phyloP scores from a whole-genome alignment of 129 eudicot genomes.

The Kitagawia praeruptora region DNA sequence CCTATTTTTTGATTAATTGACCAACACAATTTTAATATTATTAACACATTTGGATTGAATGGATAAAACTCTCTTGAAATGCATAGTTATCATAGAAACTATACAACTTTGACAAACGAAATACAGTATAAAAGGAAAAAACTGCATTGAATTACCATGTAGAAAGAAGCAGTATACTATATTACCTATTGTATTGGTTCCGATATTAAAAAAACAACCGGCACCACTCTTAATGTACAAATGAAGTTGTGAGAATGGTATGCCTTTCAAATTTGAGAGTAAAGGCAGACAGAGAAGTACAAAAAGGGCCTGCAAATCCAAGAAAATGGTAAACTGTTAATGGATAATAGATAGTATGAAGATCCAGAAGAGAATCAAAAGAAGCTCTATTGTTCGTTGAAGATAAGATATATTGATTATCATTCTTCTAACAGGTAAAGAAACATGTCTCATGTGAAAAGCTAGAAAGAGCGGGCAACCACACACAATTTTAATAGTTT shows the following conservation, averaged over 20 bases:
- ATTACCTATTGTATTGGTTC: conserved; percentile 39
- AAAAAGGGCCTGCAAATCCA: conserved; percentile 65
- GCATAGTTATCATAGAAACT: background rate
- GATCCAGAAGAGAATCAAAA: background rate
- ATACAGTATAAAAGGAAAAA: background rate
- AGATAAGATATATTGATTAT: background rate
- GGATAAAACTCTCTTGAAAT: background rate
- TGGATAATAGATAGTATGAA: background rate
- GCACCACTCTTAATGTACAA: conserved; percentile 66
- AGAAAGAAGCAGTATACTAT: background rate
- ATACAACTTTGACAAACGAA: background rate
- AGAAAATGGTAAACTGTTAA: conserved; percentile 14
- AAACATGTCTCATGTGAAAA: background rate
- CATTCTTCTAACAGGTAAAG: background rate
- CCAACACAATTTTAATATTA: background rate
- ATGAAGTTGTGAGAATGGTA: conserved; percentile 77
- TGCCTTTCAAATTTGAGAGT: conserved; percentile 77
- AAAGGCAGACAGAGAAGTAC: conserved; percentile 79
- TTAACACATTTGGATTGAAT: background rate
- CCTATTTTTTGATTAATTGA: background rate
- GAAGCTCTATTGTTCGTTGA: background rate
- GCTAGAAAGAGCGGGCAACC: background rate
- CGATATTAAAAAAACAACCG: conserved; percentile 68
- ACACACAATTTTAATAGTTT: background rate
- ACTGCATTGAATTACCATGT: background rate